Base-by-base conservation (phyloP, 768 basidiomycete species). In the Suillus luteus region DNA sequence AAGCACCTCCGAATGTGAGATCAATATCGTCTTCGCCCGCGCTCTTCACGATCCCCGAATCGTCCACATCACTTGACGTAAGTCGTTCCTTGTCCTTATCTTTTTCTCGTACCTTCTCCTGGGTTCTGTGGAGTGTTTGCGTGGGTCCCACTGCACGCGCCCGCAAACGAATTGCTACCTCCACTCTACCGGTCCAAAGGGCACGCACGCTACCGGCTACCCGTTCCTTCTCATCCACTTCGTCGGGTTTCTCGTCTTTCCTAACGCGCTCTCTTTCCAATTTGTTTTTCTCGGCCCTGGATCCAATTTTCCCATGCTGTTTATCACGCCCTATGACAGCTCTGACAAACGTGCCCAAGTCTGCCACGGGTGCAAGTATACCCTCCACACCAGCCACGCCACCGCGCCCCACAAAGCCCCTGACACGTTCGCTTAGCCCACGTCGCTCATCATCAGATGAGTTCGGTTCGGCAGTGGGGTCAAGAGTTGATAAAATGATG, bases 401-500 rank as follows among this genome's bases (percentile, higher is more conserved):
- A n/a, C 72, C 69, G n/a, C 78, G 68, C 38, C 81, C 78, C 19
- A 77, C 81, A 38, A 83, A 61, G 15, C 81, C 82, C 71, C 76
- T 75, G 27, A 75, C 75, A 12, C 73, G 73, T 24, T 69, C 73
- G 12, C 75, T 70, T 31, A 75, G 68, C 67, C 71, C 75, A 35
- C 65, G 71, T 48, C 75, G 67, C 61, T 75, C 73, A 1, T 75
- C 73, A 48, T 75, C 73, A 12, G 75, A 73, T 17, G 64, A 73
- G 35, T 75, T 73, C 14, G 72, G 73, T 55, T 76, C 73, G 17
- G 73, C 73, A 51, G 68, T 71, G 60, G 62, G 66, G 58, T 86
- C 89, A 24, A 90, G 71, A 68, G 85, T 88, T 64, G 79, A 84
- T 66, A 87, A 80, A 44, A 91, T 78, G 48, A 83, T 86, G 17